These are phyloP conservation scores for Psidium friedrichsthalianum DNA, from an alignment of 345 rosid species.

Conservation along the genomic window DNA sequence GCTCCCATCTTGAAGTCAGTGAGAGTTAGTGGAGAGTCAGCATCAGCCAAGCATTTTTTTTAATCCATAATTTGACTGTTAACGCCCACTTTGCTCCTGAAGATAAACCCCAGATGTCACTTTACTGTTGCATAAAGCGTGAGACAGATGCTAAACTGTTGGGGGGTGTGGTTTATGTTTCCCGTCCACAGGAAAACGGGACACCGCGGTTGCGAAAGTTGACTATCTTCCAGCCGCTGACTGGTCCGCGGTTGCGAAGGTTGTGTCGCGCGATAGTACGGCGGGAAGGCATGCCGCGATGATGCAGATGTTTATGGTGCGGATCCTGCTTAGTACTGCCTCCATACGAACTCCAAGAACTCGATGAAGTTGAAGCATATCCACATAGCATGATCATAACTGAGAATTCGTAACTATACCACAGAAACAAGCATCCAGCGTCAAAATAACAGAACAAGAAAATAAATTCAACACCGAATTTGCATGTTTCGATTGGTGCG, in stretches of 20 bases:
- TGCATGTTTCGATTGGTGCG: rapidly evolving
- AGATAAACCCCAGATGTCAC: neutral
- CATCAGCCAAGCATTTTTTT: neutral
- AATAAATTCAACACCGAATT: neutral
- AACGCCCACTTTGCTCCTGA: neutral
- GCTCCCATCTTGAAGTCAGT: neutral
- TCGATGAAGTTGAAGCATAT: neutral
- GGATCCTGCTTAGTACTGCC: neutral
- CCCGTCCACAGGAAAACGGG: too few relatives aligned
- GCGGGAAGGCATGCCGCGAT: neutral
- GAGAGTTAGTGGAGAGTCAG: neutral
- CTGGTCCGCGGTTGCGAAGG: slow-evolving; percentile 12
- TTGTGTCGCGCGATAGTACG: neutral
- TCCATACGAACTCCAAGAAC: neutral
- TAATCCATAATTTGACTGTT: neutral
- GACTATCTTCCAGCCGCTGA: slow-evolving; percentile 19
- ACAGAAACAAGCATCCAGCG: neutral
- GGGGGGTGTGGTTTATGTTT: too few relatives aligned
- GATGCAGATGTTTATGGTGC: neutral
- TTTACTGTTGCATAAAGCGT: neutral
- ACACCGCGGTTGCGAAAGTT: neutral
- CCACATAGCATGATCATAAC: slow-evolving; percentile 2
- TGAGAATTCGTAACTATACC: neutral
- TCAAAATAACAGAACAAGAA: rapidly evolving
- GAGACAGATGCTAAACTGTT: neutral